A percentile compares a stretch with the other conserved stretches of the same genome.
Evolutionary conservation across 2,329 filamentous ascomycete genomes (phyloP).

Genomic region (Leptographium lundbergii): DNA sequence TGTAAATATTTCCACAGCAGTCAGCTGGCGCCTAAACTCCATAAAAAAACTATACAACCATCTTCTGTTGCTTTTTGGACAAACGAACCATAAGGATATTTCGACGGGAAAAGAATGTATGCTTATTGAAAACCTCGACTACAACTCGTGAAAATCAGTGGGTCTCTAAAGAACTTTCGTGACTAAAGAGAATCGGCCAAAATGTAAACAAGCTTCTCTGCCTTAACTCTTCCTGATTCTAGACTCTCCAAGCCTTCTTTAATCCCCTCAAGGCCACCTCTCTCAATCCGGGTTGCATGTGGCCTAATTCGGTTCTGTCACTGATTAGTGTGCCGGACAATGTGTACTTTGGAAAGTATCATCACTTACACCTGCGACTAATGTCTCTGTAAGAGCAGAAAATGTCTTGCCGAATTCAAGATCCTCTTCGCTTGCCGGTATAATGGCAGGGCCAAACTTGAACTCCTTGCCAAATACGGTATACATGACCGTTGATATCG

Average conservation of each 20-base stretch:
- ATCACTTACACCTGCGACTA: slow-evolving; percentile 18
- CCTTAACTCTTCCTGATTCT: slow-evolving; percentile 20
- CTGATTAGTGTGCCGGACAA: background rate
- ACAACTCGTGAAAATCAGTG: too few relatives aligned
- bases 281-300: slow-evolving; percentile 13
- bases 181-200: slow-evolving; percentile 15
- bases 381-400: slow-evolving; percentile 11
- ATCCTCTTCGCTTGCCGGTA: slow-evolving; percentile 4
- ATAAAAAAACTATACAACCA: too few relatives aligned
- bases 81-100: too few relatives aligned
- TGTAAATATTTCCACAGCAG: background rate
- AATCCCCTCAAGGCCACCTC: slow-evolving; percentile 17
- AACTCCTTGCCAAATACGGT: slow-evolving; percentile 5
- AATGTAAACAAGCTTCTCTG: slow-evolving; percentile 24
- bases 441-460: background rate
- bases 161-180: background rate
- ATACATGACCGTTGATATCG: slow-evolving; percentile 5
- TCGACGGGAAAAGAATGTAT: too few relatives aligned
- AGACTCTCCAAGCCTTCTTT: slow-evolving; percentile 16
- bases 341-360: background rate
- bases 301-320: slow-evolving; percentile 8
- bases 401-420: slow-evolving; percentile 4
- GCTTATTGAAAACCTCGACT: too few relatives aligned
- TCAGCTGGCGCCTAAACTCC: background rate
- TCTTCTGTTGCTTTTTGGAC: too few relatives aligned